Evolutionary conservation across 441 rosid genomes (phyloP).

Genomic region (Adansonia grandidieri): DNA sequence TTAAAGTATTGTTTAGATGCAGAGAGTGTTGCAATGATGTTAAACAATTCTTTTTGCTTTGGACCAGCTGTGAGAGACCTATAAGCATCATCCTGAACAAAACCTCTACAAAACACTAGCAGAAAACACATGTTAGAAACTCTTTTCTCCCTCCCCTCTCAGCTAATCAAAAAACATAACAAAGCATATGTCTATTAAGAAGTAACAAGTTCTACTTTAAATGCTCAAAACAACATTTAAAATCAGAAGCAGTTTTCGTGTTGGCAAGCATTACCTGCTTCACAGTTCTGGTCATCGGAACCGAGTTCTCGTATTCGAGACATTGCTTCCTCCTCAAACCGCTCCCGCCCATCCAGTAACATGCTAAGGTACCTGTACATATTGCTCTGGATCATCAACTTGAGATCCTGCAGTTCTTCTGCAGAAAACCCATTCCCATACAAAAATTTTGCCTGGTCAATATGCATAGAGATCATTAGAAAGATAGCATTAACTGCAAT

Average conservation of each 20-base stretch:
- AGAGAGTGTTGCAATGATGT: background rate
- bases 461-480: slow-evolving; percentile 25
- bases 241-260: background rate
- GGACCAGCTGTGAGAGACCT: background rate
- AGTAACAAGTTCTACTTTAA: background rate
- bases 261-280: slow-evolving; percentile 49
- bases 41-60: background rate
- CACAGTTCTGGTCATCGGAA: slow-evolving; percentile 49
- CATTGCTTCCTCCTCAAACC: slow-evolving; percentile 95
- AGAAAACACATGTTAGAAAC: too few relatives aligned
- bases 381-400: slow-evolving; percentile 99
- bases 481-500: slow-evolving; percentile 16
- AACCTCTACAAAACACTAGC: background rate
- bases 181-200: background rate
- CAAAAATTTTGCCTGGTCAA: slow-evolving; percentile 88
- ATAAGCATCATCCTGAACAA: slow-evolving; percentile 4
- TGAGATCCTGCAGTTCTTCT: slow-evolving; percentile 90
- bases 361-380: slow-evolving; percentile 96
- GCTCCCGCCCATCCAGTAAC: slow-evolving; percentile 95
- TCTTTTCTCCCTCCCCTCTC: background rate
- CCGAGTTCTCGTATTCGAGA: slow-evolving; percentile 50
- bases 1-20: slow-evolving; percentile 13
- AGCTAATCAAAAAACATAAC: background rate
- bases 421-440: slow-evolving; percentile 84
- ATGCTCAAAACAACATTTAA: slow-evolving; percentile 1